phyloP scores from a whole-genome alignment of 208 protist genomes.

The Trichomonas vaginalis region DNA sequence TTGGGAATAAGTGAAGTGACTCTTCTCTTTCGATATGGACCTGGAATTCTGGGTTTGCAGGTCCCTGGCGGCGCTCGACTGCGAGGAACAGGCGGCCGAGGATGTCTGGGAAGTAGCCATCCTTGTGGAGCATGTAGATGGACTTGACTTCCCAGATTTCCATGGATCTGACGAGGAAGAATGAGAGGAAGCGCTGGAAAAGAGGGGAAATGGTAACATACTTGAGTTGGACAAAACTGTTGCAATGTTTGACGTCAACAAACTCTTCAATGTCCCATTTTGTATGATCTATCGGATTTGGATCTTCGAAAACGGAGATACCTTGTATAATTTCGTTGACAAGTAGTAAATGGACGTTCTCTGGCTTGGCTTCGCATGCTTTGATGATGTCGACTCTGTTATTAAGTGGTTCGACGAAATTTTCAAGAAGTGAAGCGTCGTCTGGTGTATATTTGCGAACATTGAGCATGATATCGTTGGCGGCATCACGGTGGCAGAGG shows the following conservation, averaged over 20 bases:
- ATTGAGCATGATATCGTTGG: background rate
- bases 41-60: background rate
- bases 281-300: background rate
- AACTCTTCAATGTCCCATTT: conserved; percentile 13
- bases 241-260: background rate
- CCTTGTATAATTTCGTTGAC: background rate
- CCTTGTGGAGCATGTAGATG: background rate
- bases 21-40: background rate
- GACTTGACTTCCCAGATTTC: background rate
- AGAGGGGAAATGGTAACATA: background rate
- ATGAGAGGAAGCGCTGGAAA: background rate
- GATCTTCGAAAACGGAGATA: background rate
- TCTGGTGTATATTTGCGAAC: background rate
- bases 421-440: background rate
- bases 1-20: background rate
- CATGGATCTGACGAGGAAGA: background rate
- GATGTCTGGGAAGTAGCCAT: background rate
- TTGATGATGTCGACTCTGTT: background rate
- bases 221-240: background rate
- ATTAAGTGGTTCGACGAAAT: background rate
- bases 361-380: background rate
- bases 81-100: background rate
- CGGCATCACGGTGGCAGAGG: background rate
- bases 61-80: background rate
- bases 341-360: background rate